Evolutionary conservation across 768 basidiomycete genomes (phyloP).

Genomic region (Hericium erinaceus): DNA sequence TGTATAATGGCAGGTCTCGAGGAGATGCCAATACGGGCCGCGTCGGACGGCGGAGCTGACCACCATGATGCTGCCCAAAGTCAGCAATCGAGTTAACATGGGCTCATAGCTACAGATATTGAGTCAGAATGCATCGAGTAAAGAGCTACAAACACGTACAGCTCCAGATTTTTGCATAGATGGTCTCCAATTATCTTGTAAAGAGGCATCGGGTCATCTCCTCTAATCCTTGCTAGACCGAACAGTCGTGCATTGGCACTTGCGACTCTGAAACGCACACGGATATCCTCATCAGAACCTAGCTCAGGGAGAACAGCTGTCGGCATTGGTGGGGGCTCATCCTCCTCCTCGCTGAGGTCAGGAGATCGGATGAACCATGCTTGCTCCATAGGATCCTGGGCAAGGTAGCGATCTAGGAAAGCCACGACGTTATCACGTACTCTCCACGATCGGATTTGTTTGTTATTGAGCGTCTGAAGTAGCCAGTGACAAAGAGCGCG

Average conservation of each 20-base stretch:
- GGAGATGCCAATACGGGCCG: constrained; percentile 80
- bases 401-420: constrained; percentile 61
- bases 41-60: constrained; percentile 68
- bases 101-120: constrained; percentile 38
- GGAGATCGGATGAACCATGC: constrained; percentile 32
- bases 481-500: constrained; percentile 48
- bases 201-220: constrained; percentile 23
- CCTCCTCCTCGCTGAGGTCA: neutral
- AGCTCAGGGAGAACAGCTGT: constrained; percentile 40
- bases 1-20: constrained; percentile 54
- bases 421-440: constrained; percentile 53
- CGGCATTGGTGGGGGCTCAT: constrained; percentile 21
- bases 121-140: neutral
- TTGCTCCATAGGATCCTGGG: constrained; percentile 41
- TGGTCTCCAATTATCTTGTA: constrained; percentile 40
- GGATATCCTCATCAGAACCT: constrained; percentile 64
- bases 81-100: constrained; percentile 65
- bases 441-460: constrained; percentile 50
- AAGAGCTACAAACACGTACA: constrained; percentile 31
- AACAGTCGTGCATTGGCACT: constrained; percentile 51
- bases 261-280: constrained; percentile 75
- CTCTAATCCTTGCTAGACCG: constrained; percentile 32
- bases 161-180: constrained; percentile 35
- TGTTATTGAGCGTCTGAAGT: constrained; percentile 29
- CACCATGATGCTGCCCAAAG: constrained; percentile 70